Evolutionary conservation across 345 rosid genomes (phyloP).

Genomic region (Linum tenue): DNA sequence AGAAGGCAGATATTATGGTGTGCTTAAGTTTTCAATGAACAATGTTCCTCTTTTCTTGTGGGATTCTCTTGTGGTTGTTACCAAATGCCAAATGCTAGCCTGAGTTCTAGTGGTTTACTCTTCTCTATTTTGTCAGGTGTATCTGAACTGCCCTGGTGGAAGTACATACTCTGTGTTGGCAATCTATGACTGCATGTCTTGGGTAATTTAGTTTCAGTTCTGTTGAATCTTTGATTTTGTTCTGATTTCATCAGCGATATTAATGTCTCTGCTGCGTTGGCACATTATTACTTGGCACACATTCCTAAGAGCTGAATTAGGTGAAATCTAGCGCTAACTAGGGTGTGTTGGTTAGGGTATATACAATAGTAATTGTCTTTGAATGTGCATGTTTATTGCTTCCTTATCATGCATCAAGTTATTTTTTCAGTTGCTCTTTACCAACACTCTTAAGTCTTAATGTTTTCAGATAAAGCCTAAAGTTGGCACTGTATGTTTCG

Average conservation of each 20-base stretch:
- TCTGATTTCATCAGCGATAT: background rate
- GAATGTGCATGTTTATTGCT: background rate
- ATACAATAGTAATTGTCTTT: background rate
- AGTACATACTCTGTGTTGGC: constrained; percentile 81
- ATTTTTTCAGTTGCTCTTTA: background rate
- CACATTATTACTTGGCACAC: background rate
- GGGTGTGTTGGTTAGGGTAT: background rate
- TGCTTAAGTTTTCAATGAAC: constrained; percentile 6
- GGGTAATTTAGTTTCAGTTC: constrained; percentile 37
- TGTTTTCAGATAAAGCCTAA: constrained; percentile 71
- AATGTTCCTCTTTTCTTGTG: constrained; percentile 4
- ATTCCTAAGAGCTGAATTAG: background rate
- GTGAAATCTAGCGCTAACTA: background rate
- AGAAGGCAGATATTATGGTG: constrained; percentile 82
- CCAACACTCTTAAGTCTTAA: constrained; percentile 3
- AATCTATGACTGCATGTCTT: constrained; percentile 92
- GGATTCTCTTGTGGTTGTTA: background rate
- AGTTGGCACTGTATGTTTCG: constrained; percentile 92
- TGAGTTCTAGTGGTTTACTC: constrained; percentile 3
- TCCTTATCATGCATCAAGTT: background rate
- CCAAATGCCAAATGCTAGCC: background rate
- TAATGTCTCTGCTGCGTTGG: background rate
- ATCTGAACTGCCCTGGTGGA: constrained; percentile 91
- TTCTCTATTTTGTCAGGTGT: constrained; percentile 40
- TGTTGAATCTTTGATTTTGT: background rate